Percentiles rank a stretch among this genome's conserved stretches.
phyloP scores from a whole-genome alignment of 1,139 yeast genomes.

The Sugiyamaella grinbergsii region DNA sequence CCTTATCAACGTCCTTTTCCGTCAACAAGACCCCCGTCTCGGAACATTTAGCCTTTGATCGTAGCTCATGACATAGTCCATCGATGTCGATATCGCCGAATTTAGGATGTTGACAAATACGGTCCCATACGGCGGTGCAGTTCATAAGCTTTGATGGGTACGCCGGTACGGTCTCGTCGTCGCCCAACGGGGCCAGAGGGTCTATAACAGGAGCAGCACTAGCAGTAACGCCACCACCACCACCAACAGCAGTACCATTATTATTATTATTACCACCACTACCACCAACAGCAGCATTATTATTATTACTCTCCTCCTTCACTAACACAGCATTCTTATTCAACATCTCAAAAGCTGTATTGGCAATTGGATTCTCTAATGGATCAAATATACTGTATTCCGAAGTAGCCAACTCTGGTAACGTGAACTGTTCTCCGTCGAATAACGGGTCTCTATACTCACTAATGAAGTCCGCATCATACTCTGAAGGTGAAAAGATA shows the following conservation, averaged over 20 bases:
- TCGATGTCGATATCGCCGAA: conserved; percentile 92
- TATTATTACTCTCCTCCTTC: conserved; percentile 18
- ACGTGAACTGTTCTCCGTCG: conserved; percentile 38
- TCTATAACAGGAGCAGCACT: conserved; percentile 24
- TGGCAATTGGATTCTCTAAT: conserved; percentile 41
- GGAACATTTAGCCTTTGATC: conserved; percentile 93
- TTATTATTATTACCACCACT: conserved; percentile 11
- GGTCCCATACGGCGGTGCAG: conserved; percentile 95
- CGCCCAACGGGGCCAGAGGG: conserved; percentile 28
- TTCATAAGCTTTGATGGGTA: conserved; percentile 50
- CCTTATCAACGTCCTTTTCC: conserved; percentile 71
- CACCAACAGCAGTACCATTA: conserved; percentile 3
- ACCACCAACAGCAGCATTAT: conserved; percentile 3
- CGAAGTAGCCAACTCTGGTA: conserved; percentile 46
- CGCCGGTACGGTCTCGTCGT: conserved; percentile 39
- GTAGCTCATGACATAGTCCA: conserved; percentile 84
- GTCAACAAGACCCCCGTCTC: conserved; percentile 87
- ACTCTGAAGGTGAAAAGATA: conserved; percentile 33
- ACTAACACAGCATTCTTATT: conserved; percentile 20
- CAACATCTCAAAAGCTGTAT: conserved; percentile 26
- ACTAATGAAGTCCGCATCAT: conserved; percentile 40
- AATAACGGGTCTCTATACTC: conserved; percentile 43
- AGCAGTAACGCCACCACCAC: conserved; percentile 18
- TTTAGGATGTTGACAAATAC: conserved; percentile 90
- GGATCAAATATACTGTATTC: conserved; percentile 77